These are phyloP conservation scores for Ophiostoma montium DNA, from an alignment of 2,329 filamentous ascomycete species.

Conservation along the genomic window DNA sequence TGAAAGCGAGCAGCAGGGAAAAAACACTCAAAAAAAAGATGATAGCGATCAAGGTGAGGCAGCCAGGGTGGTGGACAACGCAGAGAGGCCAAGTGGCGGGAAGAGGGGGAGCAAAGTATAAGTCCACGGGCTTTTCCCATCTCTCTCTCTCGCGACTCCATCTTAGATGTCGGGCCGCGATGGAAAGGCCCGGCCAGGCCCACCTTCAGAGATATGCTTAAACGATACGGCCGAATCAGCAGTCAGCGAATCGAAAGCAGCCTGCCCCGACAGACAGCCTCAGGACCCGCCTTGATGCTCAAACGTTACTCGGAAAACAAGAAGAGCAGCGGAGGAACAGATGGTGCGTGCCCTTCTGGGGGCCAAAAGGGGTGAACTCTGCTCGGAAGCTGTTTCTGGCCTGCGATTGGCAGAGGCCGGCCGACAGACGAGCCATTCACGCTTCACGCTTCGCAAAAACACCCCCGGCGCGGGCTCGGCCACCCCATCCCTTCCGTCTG, in stretches of 20 bases:
- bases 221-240: background rate
- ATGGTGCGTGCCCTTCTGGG: constrained; percentile 14
- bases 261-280: background rate
- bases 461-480: constrained; percentile 9
- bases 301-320: background rate
- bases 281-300: background rate
- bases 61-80: background rate
- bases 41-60: constrained; percentile 2
- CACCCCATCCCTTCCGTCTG: constrained; percentile 17
- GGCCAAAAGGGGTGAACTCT: constrained; percentile 16
- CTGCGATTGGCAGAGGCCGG: constrained; percentile 18
- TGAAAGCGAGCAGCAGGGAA: constrained; percentile 9
- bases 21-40: background rate
- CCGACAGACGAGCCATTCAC: constrained; percentile 12
- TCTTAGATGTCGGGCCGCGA: background rate
- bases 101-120: constrained; percentile 3
- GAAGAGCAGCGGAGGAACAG: constrained; percentile 11
- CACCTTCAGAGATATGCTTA: background rate
- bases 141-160: background rate
- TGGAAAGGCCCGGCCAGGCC: background rate
- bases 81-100: background rate
- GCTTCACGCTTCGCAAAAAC: constrained; percentile 10
- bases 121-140: constrained; percentile 4
- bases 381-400: constrained; percentile 9
- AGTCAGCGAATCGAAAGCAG: background rate